Base-by-base conservation (phyloP, 176 grass and related monocot species). In the Cocos nucifera region DNA sequence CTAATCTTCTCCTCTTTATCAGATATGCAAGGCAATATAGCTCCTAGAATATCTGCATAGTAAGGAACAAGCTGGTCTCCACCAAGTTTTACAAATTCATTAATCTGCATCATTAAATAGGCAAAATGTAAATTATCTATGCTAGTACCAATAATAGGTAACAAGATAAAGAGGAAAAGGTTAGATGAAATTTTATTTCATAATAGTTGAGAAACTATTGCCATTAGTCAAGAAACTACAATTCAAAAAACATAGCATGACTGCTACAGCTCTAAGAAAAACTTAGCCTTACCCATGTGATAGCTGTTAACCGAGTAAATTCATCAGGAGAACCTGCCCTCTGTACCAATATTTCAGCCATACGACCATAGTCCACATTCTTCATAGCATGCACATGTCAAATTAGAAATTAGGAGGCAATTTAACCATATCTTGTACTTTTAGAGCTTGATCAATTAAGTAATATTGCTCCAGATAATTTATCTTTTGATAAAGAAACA, bases 301-400 rank as follows among this genome's bases (percentile, higher is more conserved):
- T 87, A 72, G 94, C 86, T 24, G 94, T 98, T 75, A 98, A 86
- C 15, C 94, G 84, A 81, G 88, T 93, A 64, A 98, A 98, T 72
- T 92, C 94, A 81, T 98, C 88, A 72, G 73, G 5, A 59, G 88
- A 98, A 18, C 88, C 82, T 51, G 87, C 87, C 76, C 94, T 77
- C 55, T 84, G 77, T 69, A 98, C 94, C 63, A 98, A 84, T 77
- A 98, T 98, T 83, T 98, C 94, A 79, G 94, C 88, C 94, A 98
- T 98, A 73, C 94, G 87, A 68, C 94, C 94, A 72, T 93, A 98
- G 71, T 98, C 94, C 80, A 98, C 94, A 77, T 88, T 98, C 94
- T 98, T 80, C 58, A 81, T 49, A 57, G 65, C 61, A 76, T 2
- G 55, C 77, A 56, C 26, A 68, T 32, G 17, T 56, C 65, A 68